Evolutionary conservation across 768 basidiomycete species (phyloP).

Genomic region (Pisolithus tinctorius): DNA sequence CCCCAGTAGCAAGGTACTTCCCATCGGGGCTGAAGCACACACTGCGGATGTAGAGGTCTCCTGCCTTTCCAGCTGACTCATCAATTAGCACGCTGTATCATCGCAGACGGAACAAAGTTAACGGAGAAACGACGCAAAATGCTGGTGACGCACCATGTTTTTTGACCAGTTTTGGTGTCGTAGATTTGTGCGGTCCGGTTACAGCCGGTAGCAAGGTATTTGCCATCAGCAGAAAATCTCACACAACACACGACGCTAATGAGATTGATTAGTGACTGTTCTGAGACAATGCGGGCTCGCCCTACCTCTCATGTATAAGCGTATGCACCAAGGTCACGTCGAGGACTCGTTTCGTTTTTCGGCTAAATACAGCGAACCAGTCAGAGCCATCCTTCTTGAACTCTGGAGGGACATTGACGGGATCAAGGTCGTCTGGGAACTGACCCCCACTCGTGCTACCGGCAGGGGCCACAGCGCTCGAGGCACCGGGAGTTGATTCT

Average conservation of each 20-base stretch:
- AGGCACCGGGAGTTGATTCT: constrained; percentile 16
- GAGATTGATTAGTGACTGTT: constrained; percentile 5
- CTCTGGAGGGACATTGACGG: constrained; percentile 27
- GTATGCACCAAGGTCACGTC: constrained; percentile 82
- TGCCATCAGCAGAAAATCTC: constrained; percentile 90
- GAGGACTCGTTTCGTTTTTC: constrained; percentile 67
- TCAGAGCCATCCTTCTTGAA: constrained; percentile 63
- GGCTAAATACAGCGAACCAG: constrained; percentile 88
- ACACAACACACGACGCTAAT: constrained; percentile 81
- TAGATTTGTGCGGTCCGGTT: constrained; percentile 95
- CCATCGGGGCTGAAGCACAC: constrained; percentile 75
- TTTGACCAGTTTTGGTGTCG: constrained; percentile 79
- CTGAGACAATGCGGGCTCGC: constrained; percentile 1
- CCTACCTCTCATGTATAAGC: constrained; percentile 84
- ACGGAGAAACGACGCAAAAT: neutral
- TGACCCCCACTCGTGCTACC: constrained; percentile 24
- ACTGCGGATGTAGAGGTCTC: constrained; percentile 86
- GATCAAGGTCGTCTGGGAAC: constrained; percentile 30
- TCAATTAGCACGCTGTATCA: constrained; percentile 63
- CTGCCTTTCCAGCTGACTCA: constrained; percentile 61
- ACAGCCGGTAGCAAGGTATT: constrained; percentile 90
- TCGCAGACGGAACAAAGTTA: constrained; percentile 7
- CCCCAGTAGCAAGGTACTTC: constrained; percentile 68
- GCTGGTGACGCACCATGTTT: constrained; percentile 61
- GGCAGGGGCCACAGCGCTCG: constrained; percentile 19